phyloP scores from a whole-genome alignment of 129 eudicot genomes.

The Artemisia argyi region DNA sequence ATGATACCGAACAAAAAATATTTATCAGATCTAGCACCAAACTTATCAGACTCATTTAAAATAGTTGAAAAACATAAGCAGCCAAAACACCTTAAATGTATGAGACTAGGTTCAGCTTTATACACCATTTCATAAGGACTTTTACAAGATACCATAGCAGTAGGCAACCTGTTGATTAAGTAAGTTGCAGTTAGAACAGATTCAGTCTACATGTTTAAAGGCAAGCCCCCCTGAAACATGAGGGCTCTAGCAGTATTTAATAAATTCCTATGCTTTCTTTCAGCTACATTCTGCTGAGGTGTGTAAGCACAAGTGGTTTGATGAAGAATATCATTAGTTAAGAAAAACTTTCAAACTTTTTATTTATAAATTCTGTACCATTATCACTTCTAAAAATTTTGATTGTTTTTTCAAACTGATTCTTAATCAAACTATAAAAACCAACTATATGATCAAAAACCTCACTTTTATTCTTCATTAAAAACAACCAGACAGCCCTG shows the following conservation, averaged over 20 bases:
- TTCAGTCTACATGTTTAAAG: too few relatives aligned
- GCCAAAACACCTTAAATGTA: background rate
- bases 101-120: background rate
- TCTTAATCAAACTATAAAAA: too few relatives aligned
- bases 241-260: background rate
- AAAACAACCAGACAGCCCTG: background rate
- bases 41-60: background rate
- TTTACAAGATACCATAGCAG: background rate
- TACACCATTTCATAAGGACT: background rate
- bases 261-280: background rate
- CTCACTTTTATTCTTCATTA: background rate
- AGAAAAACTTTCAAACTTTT: background rate
- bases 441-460: background rate
- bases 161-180: background rate
- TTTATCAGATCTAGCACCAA: background rate
- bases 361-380: background rate
- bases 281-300: background rate
- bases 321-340: too few relatives aligned
- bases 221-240: too few relatives aligned
- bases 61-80: too few relatives aligned
- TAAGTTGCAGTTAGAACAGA: too few relatives aligned
- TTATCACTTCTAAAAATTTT: background rate
- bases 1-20: background rate
- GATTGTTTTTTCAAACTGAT: too few relatives aligned
- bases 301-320: background rate